Conservation (phyloP, 208 protist genomes). For the Endotrypanum monterogeii region DNA sequence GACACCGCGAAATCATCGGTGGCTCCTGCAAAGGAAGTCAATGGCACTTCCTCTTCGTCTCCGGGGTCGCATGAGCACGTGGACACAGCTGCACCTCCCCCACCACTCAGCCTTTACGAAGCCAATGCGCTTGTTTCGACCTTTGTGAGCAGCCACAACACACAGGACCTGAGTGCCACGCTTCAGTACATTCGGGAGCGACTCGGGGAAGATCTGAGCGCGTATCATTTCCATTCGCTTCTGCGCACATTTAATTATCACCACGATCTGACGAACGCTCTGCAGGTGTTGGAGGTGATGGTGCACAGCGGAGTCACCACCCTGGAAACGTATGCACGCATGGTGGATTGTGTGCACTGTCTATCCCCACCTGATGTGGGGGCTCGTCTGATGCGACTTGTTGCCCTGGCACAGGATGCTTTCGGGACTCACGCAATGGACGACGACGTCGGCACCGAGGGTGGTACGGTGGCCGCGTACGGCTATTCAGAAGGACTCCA, state of each 20-base stretch:
- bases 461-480: slow-evolving; percentile 43
- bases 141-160: slow-evolving; percentile 72
- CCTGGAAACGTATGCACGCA: slow-evolving; percentile 70
- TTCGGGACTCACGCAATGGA: slow-evolving; percentile 48
- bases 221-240: slow-evolving; percentile 78
- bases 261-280: slow-evolving; percentile 61
- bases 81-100: not conserved
- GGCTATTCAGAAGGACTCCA: slow-evolving; percentile 17
- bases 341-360: slow-evolving; percentile 74
- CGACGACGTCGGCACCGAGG: slow-evolving; percentile 39
- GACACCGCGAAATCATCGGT: not conserved
- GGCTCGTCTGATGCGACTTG: slow-evolving; percentile 44
- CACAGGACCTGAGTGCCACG: slow-evolving; percentile 56
- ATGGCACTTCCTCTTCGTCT: not conserved
- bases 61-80: not conserved
- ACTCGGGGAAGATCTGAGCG: slow-evolving; percentile 53
- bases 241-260: slow-evolving; percentile 82
- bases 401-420: slow-evolving; percentile 47
- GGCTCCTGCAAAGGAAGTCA: not conserved
- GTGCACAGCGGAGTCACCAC: slow-evolving; percentile 50
- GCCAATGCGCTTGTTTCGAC: slow-evolving; percentile 70
- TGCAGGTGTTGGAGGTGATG: slow-evolving; percentile 84
- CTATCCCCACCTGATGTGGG: slow-evolving; percentile 58
- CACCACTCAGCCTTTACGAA: slow-evolving; percentile 44
- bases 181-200: slow-evolving; percentile 82